Percentiles rank a stretch among this genome's conserved stretches.
phyloP scores from a whole-genome alignment of 495 filamentous ascomycete genomes.

The Trichoderma gamsii region DNA sequence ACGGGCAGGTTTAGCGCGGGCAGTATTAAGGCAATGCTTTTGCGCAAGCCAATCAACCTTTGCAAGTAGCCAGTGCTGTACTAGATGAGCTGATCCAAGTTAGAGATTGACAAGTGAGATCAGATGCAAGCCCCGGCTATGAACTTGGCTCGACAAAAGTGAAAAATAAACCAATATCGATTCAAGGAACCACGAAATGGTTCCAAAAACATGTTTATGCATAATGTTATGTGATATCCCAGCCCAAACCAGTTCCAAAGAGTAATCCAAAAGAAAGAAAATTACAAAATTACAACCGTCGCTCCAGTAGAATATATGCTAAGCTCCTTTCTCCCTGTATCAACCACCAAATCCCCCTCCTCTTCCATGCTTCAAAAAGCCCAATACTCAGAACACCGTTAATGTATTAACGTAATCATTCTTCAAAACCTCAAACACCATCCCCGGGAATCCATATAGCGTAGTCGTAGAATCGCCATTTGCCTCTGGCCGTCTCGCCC shows the following conservation, averaged over 20 bases:
- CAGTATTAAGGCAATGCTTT: too few species aligned
- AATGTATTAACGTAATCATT: conserved; percentile 83
- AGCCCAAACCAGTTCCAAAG: neutral
- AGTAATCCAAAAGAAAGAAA: neutral
- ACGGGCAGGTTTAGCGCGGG: too few species aligned
- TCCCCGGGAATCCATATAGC: conserved; percentile 86
- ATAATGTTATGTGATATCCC: neutral
- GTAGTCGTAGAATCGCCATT: conserved; percentile 74
- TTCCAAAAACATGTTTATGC: neutral
- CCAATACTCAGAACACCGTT: conserved; percentile 66
- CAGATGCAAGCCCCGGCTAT: neutral
- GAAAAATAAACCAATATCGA: neutral
- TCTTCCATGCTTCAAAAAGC: neutral
- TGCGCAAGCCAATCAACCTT: too few species aligned
- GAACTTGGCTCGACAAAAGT: neutral
- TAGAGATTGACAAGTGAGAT: too few species aligned
- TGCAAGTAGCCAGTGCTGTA: too few species aligned
- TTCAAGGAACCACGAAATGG: neutral
- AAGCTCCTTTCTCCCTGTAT: neutral
- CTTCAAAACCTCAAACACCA: conserved; percentile 93
- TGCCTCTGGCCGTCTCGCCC: conserved; percentile 39
- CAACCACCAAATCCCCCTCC: neutral
- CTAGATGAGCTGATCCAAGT: too few species aligned
- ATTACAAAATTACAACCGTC: neutral
- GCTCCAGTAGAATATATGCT: neutral